Percentiles rank a stretch among this genome's conserved stretches.
Evolutionary conservation across 78 protist genomes (phyloP).

Genomic region (Reticulomyxa filosa): DNA sequence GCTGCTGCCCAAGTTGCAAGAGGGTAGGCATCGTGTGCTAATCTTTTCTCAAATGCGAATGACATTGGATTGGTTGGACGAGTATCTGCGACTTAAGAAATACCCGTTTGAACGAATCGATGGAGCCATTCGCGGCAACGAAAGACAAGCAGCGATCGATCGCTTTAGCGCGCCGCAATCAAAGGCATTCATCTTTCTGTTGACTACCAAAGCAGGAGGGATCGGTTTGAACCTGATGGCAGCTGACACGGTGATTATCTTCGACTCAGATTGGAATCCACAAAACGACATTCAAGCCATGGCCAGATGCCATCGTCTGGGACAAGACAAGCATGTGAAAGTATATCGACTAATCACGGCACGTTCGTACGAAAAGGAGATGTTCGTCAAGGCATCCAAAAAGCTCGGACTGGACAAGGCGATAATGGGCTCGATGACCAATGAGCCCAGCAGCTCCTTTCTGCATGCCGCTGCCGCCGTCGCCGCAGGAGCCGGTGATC

Average conservation of each 20-base stretch:
- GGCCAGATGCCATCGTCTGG: conserved; percentile 35
- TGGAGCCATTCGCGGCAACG: conserved; percentile 18
- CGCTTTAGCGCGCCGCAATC: conserved; percentile 10
- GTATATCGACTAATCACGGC: conserved; percentile 27
- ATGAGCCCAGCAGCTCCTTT: background rate
- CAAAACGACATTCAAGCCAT: conserved; percentile 39
- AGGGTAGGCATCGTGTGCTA: conserved; percentile 14
- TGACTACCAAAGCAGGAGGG: conserved; percentile 44
- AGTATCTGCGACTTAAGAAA: background rate
- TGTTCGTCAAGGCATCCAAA: conserved; percentile 23
- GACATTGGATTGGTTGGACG: conserved; percentile 22
- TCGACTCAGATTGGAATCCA: conserved; percentile 59
- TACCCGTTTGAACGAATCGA: conserved; percentile 21
- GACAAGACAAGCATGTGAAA: background rate
- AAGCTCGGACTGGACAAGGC: conserved; percentile 37
- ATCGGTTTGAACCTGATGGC: conserved; percentile 52
- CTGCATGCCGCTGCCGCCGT: background rate
- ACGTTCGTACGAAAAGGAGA: conserved; percentile 24
- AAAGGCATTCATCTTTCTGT: conserved; percentile 21
- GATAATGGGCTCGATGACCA: conserved; percentile 8
- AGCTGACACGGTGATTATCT: conserved; percentile 48
- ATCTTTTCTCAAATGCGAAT: conserved; percentile 21
- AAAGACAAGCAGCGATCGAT: conserved; percentile 12
- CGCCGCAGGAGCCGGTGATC: background rate
- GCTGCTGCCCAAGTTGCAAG: conserved; percentile 19